A percentile compares a stretch with the other conserved stretches of the same genome.
These are phyloP conservation scores for Parachaetomium inaequale DNA, from an alignment of 495 filamentous ascomycete species.

Conservation along the genomic window DNA sequence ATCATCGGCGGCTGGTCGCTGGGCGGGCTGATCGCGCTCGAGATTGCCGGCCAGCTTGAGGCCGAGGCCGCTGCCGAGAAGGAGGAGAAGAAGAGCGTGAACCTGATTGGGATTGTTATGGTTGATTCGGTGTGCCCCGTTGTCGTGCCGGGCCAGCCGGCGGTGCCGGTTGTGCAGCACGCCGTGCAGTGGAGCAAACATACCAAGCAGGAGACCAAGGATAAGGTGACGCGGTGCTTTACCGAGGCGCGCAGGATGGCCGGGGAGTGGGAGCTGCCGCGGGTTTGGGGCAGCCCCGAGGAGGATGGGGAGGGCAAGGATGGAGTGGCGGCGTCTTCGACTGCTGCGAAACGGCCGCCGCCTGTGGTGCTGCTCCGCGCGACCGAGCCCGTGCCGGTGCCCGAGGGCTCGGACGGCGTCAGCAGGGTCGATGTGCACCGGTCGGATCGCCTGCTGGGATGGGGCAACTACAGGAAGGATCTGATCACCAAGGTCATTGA, in stretches of 20 bases:
- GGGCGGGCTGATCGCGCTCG: conserved; percentile 42
- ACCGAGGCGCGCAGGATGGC: conserved; percentile 38
- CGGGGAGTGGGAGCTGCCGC: conserved; percentile 36
- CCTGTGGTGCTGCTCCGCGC: conserved; percentile 41
- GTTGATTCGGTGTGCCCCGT: conserved; percentile 43
- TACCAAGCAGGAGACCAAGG: conserved; percentile 38
- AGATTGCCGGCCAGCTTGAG: conserved; percentile 37
- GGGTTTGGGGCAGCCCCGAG: conserved; percentile 22
- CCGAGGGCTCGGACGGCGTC: conserved; percentile 24
- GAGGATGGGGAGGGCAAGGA: not conserved
- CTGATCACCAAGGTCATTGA: conserved; percentile 39
- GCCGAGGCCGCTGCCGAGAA: conserved; percentile 9
- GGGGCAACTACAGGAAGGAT: conserved; percentile 34
- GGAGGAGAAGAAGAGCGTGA: conserved; percentile 1
- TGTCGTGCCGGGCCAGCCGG: not conserved
- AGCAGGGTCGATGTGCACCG: conserved; percentile 37
- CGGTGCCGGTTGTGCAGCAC: conserved; percentile 22
- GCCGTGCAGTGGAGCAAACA: conserved; percentile 27
- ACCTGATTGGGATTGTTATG: conserved; percentile 42
- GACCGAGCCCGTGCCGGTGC: conserved; percentile 29
- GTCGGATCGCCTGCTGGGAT: conserved; percentile 35
- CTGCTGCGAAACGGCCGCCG: conserved; percentile 23
- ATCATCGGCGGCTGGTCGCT: conserved; percentile 45
- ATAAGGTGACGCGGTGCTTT: conserved; percentile 35
- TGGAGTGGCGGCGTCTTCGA: not conserved